phyloP scores from a whole-genome alignment of 108 stramenopile species.

The Cyclotella cryptica region DNA sequence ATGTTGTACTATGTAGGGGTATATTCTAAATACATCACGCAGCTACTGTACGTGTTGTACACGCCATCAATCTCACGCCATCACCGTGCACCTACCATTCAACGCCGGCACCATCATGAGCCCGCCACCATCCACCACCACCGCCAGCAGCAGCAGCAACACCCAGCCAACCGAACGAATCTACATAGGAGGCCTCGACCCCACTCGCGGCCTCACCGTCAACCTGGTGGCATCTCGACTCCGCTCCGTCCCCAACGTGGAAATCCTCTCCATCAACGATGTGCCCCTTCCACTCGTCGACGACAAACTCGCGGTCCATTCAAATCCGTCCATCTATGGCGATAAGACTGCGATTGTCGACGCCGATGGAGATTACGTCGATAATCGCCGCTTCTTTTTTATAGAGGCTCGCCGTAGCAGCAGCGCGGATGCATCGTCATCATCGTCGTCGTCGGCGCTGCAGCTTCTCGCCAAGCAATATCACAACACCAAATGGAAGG shows the following conservation, averaged over 20 bases:
- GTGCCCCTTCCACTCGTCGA: too few species aligned
- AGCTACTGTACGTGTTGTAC: too few species aligned
- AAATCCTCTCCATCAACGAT: constrained; percentile 49
- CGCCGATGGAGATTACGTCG: constrained; percentile 34
- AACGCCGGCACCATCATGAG: too few species aligned
- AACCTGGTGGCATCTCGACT: constrained; percentile 65
- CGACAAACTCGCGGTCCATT: too few species aligned
- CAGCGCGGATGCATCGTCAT: too few species aligned
- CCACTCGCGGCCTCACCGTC: constrained; percentile 63
- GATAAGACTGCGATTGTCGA: constrained; percentile 14
- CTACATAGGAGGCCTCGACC: constrained; percentile 84
- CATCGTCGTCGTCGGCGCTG: constrained; percentile 41
- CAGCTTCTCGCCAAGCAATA: constrained; percentile 68
- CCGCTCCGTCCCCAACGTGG: constrained; percentile 32
- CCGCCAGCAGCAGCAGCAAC: too few species aligned
- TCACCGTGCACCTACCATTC: too few species aligned
- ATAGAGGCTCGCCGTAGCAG: constrained; percentile 28
- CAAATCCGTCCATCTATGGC: constrained; percentile 24
- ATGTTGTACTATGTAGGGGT: too few species aligned
- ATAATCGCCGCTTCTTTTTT: constrained; percentile 47
- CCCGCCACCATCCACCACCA: too few species aligned
- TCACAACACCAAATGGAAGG: constrained; percentile 90
- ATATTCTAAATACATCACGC: too few species aligned
- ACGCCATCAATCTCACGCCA: too few species aligned
- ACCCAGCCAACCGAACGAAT: constrained; percentile 59